Percentiles rank a stretch among this genome's conserved stretches.
These are phyloP conservation scores for Penicillium sp. DNA, from an alignment of 2,329 filamentous ascomycete genomes.

Conservation along the genomic window DNA sequence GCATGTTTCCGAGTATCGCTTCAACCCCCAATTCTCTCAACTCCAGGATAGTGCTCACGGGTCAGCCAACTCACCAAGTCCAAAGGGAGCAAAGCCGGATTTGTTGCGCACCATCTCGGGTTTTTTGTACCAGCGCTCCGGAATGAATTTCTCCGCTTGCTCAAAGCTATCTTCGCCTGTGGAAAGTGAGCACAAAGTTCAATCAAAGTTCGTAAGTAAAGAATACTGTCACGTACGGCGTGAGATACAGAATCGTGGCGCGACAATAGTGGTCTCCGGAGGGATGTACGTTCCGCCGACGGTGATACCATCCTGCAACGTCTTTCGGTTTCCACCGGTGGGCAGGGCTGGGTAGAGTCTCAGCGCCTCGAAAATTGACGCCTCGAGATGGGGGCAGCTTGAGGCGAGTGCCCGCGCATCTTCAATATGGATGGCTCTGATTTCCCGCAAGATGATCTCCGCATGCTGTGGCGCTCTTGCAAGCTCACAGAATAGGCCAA, in stretches of 20 bases:
- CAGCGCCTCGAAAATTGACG: slow-evolving; percentile 11
- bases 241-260: slow-evolving; percentile 11
- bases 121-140: slow-evolving; percentile 14
- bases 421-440: slow-evolving; percentile 5
- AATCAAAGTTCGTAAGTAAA: no score
- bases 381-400: slow-evolving; percentile 11
- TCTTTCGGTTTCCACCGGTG: slow-evolving; percentile 14
- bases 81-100: slow-evolving; percentile 14
- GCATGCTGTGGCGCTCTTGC: slow-evolving; percentile 1
- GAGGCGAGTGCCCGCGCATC: not conserved
- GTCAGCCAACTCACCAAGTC: slow-evolving; percentile 5
- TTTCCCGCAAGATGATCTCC: slow-evolving; percentile 6
- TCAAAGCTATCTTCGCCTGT: slow-evolving; percentile 11
- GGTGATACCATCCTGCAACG: slow-evolving; percentile 6
- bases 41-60: no score
- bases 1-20: no score
- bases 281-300: slow-evolving; percentile 14
- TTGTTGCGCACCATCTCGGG: slow-evolving; percentile 13
- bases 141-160: slow-evolving; percentile 12
- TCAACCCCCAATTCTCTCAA: no score
- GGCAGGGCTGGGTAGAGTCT: slow-evolving; percentile 13
- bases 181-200: not conserved
- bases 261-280: slow-evolving; percentile 13
- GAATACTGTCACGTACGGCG: slow-evolving; percentile 7
- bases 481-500: slow-evolving; percentile 4